These are phyloP conservation scores for Aspergillus latus DNA, from an alignment of 2,329 filamentous ascomycete genomes.

Conservation along the genomic window DNA sequence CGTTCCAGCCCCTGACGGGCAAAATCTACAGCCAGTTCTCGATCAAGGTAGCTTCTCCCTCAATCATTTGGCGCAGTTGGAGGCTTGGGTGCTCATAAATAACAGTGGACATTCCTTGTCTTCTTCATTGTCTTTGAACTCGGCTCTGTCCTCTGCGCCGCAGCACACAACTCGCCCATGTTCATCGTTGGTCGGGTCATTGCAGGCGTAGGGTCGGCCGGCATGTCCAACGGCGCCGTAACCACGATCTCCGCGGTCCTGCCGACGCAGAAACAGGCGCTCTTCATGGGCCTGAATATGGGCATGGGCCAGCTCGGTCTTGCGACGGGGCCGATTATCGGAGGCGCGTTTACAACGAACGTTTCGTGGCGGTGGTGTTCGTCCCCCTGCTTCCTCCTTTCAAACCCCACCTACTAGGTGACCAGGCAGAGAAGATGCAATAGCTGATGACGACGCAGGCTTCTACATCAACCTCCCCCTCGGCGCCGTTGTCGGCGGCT, in stretches of 20 bases:
- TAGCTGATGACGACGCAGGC: conserved; percentile 1
- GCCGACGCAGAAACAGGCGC: neutral
- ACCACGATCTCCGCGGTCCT: neutral
- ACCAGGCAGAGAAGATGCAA: no score
- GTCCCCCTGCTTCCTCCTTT: neutral
- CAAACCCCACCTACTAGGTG: no score
- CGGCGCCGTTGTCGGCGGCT: conserved; percentile 1
- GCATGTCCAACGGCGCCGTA: neutral
- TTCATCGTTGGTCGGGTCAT: conserved; percentile 24
- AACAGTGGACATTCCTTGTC: conserved; percentile 22
- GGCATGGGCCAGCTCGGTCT: neutral
- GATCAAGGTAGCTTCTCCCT: neutral
- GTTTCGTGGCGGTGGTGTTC: conserved; percentile 7
- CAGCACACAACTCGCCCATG: conserved; percentile 21
- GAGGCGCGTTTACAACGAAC: conserved; percentile 9
- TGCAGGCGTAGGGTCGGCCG: conserved; percentile 15
- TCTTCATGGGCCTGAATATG: neutral
- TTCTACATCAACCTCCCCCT: conserved; percentile 19
- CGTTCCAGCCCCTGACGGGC: conserved; percentile 1
- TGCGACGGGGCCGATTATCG: conserved; percentile 24
- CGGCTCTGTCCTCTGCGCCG: conserved; percentile 23
- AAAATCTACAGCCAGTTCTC: conserved; percentile 10
- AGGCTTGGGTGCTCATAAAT: neutral
- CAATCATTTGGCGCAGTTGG: no score
- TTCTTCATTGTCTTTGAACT: conserved; percentile 13